Evolutionary conservation across 805 yeast species (phyloP).

Genomic region (Myxozyma neotropica): DNA sequence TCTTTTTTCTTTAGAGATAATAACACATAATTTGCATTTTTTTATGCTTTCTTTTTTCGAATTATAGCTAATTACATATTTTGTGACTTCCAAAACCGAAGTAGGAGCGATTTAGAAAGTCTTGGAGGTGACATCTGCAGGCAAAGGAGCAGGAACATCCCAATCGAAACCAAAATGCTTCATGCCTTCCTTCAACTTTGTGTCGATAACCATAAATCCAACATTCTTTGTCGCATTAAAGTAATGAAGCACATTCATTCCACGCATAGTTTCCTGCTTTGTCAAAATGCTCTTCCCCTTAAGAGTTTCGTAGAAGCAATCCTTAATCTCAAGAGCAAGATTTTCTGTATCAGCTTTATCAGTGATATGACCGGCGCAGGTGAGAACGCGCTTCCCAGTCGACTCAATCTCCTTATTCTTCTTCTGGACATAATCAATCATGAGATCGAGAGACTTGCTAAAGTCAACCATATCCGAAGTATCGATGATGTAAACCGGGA

Average conservation of each 20-base stretch:
- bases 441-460: constrained; percentile 16
- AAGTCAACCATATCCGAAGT: constrained; percentile 32
- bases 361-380: constrained; percentile 34
- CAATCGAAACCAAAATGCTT: constrained; percentile 28
- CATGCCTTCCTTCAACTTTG: constrained; percentile 31
- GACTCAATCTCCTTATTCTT: constrained; percentile 26
- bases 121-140: constrained; percentile 4
- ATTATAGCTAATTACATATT: not conserved
- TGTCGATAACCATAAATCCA: constrained; percentile 33
- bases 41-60: too few species aligned
- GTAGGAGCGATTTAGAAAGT: not conserved
- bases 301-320: constrained; percentile 29
- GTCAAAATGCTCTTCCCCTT: constrained; percentile 26
- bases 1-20: not conserved
- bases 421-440: constrained; percentile 23
- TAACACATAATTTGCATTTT: too few species aligned
- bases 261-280: constrained; percentile 26
- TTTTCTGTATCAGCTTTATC: constrained; percentile 30
- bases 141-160: constrained; percentile 24
- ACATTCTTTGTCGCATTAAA: constrained; percentile 27
- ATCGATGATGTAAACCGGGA: constrained; percentile 34
- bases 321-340: constrained; percentile 23
- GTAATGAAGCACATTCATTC: constrained; percentile 20
- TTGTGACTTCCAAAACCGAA: not conserved
- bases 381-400: constrained; percentile 25